Percentiles rank a stretch among this genome's conserved stretches.
Evolutionary conservation across 176 grass and related monocot genomes (phyloP).

Genomic region (Sorghum bicolor): Sorghum_bicolor_NCBIv3 NC_012871.2:72100001-72100500

Average conservation of each 20-base stretch:
- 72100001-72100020: not conserved
- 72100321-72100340: constrained; percentile 21
- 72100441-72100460: constrained; percentile 32
- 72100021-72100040: not conserved
- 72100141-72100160: not conserved
- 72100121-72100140: not conserved
- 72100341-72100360: constrained; percentile 25
- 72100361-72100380: not conserved
- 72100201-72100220: not conserved
- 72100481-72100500: not conserved
- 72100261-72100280: constrained; percentile 12
- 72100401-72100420: not conserved
- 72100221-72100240: not conserved
- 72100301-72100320: constrained; percentile 46
- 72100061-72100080: not conserved
- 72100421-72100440: not conserved
- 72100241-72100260: not conserved
- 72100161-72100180: not conserved
- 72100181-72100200: not conserved
- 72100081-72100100: not conserved
- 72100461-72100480: not conserved
- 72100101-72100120: not conserved
- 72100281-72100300: constrained; percentile 1
- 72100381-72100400: not conserved
- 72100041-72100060: not conserved